Conservation (phyloP, 768 basidiomycete species). For the Tylopilus sp. region DNA sequence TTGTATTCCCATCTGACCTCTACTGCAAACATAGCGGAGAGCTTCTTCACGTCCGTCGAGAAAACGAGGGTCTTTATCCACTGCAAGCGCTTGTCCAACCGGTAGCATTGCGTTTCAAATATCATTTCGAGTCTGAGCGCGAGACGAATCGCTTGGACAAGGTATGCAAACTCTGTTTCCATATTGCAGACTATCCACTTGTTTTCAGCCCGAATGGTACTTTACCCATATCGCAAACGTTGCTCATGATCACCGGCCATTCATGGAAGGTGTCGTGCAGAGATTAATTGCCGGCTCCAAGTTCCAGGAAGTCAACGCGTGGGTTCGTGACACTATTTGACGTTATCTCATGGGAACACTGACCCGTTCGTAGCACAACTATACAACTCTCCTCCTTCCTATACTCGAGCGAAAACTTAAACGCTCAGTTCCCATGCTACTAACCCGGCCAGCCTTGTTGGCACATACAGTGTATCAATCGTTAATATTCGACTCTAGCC, state of each 20-base stretch:
- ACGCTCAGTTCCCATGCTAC: slow-evolving; percentile 66
- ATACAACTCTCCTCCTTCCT: slow-evolving; percentile 74
- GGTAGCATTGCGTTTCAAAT: slow-evolving; percentile 84
- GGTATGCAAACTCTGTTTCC: slow-evolving; percentile 38
- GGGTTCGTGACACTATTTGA: slow-evolving; percentile 46
- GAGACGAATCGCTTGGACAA: slow-evolving; percentile 93
- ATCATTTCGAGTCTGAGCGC: slow-evolving; percentile 86
- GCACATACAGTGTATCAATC: slow-evolving; percentile 97
- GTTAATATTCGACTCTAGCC: slow-evolving; percentile 76
- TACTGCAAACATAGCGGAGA: slow-evolving; percentile 43
- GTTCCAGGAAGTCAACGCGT: slow-evolving; percentile 64
- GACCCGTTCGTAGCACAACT: slow-evolving; percentile 63
- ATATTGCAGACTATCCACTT: background rate
- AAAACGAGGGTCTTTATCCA: slow-evolving; percentile 66
- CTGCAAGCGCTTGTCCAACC: slow-evolving; percentile 82
- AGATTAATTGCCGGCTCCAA: slow-evolving; percentile 61
- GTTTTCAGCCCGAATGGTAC: slow-evolving; percentile 89
- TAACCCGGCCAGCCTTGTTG: slow-evolving; percentile 77
- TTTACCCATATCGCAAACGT: slow-evolving; percentile 89
- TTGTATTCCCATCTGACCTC: slow-evolving; percentile 2
- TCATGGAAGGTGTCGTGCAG: slow-evolving; percentile 77
- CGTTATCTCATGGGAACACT: background rate
- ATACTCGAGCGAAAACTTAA: slow-evolving; percentile 72
- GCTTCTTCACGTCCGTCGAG: slow-evolving; percentile 35
- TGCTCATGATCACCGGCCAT: slow-evolving; percentile 76